These are phyloP conservation scores for Mycena galericulata DNA, from an alignment of 768 basidiomycete species.

Conservation along the genomic window DNA sequence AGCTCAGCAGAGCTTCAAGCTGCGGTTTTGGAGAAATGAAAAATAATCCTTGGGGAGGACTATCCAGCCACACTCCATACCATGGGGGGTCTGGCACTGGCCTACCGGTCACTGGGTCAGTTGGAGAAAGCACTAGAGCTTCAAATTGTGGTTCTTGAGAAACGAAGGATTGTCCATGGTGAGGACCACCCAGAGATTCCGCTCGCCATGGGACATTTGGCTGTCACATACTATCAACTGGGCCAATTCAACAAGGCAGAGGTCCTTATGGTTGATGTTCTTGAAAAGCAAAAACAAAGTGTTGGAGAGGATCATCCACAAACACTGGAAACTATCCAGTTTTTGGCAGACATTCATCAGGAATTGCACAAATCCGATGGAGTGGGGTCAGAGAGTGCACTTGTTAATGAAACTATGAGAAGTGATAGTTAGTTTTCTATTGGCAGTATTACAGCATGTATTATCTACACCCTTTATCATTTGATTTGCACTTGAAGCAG, in stretches of 20 bases:
- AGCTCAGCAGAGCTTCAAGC: background rate
- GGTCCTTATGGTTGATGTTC: background rate
- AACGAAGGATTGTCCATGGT: background rate
- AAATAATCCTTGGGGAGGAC: background rate
- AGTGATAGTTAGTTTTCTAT: no score
- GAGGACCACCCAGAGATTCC: background rate
- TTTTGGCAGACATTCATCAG: no score
- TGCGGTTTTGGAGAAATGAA: background rate
- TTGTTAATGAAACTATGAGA: no score
- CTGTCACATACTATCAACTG: background rate
- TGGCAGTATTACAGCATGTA: no score
- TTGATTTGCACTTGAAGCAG: no score
- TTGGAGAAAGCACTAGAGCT: background rate
- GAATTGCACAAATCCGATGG: no score
- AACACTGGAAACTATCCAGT: no score
- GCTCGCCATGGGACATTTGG: background rate
- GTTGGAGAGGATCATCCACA: no score
- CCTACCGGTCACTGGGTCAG: background rate
- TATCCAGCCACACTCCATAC: background rate
- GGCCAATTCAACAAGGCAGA: background rate
- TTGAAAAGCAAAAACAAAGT: no score
- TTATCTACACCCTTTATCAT: no score
- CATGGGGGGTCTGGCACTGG: background rate
- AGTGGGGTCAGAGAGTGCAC: no score
- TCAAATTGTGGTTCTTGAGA: slow-evolving; percentile 1